Evolutionary conservation across 345 rosid species (phyloP).

Genomic region (Pistacia atlantica): DNA sequence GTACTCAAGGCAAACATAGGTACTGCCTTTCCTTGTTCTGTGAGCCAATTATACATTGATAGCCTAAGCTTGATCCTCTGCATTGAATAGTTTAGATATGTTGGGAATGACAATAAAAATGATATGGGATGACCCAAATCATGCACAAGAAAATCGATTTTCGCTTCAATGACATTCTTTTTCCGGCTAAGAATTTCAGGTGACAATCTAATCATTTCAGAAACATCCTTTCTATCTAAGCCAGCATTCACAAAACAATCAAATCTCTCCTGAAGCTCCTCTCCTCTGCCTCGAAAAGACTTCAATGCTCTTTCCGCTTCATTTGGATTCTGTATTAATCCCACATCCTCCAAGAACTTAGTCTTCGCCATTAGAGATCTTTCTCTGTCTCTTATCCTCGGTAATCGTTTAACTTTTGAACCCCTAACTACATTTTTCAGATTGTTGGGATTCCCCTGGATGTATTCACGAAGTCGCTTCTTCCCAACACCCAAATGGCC

Average conservation of each 20-base stretch:
- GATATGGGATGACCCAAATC: constrained; percentile 61
- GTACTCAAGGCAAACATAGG: constrained; percentile 47
- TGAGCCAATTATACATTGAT: constrained; percentile 78
- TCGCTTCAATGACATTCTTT: constrained; percentile 51
- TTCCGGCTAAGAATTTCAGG: constrained; percentile 65
- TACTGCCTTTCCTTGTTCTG: constrained; percentile 40
- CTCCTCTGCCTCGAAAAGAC: constrained; percentile 69
- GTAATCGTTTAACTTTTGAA: constrained; percentile 35
- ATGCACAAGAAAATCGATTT: constrained; percentile 52
- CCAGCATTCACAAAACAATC: constrained; percentile 68
- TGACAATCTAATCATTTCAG: constrained; percentile 47
- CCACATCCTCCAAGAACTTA: constrained; percentile 58
- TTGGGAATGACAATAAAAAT: constrained; percentile 33
- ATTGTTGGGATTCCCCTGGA: constrained; percentile 64
- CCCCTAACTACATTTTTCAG: constrained; percentile 54
- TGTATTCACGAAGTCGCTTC: constrained; percentile 44
- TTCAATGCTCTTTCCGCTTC: constrained; percentile 48
- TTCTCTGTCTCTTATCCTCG: constrained; percentile 29
- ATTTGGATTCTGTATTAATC: constrained; percentile 45
- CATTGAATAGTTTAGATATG: constrained; percentile 46
- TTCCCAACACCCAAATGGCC: constrained; percentile 51
- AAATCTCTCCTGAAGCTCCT: constrained; percentile 76
- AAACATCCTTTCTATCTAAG: constrained; percentile 55
- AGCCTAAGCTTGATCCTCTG: constrained; percentile 58
- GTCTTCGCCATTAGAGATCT: constrained; percentile 46